Conservation (phyloP, 176 grass and related monocot species). For the Aechmea fasciata region DNA sequence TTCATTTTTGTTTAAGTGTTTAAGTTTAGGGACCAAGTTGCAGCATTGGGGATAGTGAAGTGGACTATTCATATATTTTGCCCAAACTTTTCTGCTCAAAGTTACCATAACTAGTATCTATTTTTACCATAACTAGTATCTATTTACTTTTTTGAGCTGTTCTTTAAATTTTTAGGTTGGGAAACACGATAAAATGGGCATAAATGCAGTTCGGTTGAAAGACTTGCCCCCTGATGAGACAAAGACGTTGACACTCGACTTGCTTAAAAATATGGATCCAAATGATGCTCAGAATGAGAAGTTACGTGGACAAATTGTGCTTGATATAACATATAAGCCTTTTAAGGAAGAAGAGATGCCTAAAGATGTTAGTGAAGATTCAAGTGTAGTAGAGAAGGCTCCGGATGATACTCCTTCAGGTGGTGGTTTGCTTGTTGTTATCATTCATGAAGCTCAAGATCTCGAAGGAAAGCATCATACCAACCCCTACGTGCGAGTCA, state of each 20-base stretch:
- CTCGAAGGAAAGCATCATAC: constrained; percentile 22
- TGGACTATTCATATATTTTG: too few relatives aligned
- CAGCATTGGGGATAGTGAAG: too few relatives aligned
- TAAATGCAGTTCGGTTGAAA: constrained; percentile 51
- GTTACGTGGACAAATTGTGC: constrained; percentile 46
- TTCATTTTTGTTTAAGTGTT: neutral
- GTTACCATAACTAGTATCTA: too few relatives aligned
- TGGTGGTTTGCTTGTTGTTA: constrained; percentile 19
- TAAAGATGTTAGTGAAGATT: neutral
- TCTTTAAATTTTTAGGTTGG: neutral
- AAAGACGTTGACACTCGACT: constrained; percentile 51
- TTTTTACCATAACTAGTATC: too few relatives aligned
- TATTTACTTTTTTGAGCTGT: too few relatives aligned
- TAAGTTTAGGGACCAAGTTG: constrained; percentile 33
- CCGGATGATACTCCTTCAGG: constrained; percentile 11
- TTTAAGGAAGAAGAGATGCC: constrained; percentile 15
- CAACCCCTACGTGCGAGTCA: constrained; percentile 13
- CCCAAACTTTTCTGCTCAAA: too few relatives aligned
- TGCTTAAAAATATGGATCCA: constrained; percentile 64
- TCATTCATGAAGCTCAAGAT: constrained; percentile 24
- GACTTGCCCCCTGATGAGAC: constrained; percentile 62
- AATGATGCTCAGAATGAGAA: constrained; percentile 73
- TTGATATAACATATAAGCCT: constrained; percentile 19
- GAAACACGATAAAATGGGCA: constrained; percentile 66
- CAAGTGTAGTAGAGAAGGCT: constrained; percentile 4